phyloP scores from a whole-genome alignment of 1,284 basidiomycete species.

The Rhodotorula mucilaginosa region DNA sequence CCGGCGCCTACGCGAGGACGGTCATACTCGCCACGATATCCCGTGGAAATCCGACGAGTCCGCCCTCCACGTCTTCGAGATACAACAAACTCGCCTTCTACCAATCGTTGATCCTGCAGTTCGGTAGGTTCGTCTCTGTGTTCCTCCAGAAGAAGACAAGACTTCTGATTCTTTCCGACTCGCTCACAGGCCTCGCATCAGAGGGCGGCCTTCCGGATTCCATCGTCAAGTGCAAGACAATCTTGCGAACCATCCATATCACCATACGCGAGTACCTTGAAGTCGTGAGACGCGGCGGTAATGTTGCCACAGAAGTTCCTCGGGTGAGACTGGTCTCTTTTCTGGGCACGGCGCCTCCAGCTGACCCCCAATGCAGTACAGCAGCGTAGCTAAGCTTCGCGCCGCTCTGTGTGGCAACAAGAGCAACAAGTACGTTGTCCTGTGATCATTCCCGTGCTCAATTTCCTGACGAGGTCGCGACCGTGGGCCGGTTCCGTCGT shows the following conservation, averaged over 20 bases:
- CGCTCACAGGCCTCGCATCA: not conserved
- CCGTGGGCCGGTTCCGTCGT: too few relatives aligned
- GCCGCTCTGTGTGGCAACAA: not conserved
- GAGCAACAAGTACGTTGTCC: not conserved
- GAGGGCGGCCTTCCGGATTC: not conserved
- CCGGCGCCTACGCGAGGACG: too few relatives aligned
- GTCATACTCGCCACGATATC: too few relatives aligned
- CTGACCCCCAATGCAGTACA: not conserved
- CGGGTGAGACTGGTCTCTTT: not conserved
- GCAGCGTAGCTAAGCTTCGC: not conserved
- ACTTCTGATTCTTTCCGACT: too few relatives aligned
- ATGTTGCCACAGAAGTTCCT: not conserved
- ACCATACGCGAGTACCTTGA: conserved; percentile 2
- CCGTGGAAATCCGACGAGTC: too few relatives aligned
- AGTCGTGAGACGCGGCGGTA: not conserved
- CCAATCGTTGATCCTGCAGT: not conserved
- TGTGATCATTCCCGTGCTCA: too few relatives aligned
- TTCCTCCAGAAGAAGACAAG: too few relatives aligned
- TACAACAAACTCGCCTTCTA: too few relatives aligned
- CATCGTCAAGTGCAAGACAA: not conserved
- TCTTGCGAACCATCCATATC: conserved; percentile 5
- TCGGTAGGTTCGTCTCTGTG: not conserved
- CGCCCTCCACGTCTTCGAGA: too few relatives aligned
- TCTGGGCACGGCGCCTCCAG: too few relatives aligned
- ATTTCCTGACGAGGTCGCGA: too few relatives aligned